These are phyloP conservation scores for Punica granatum DNA, from an alignment of 345 rosid species.

Conservation along the genomic window DNA sequence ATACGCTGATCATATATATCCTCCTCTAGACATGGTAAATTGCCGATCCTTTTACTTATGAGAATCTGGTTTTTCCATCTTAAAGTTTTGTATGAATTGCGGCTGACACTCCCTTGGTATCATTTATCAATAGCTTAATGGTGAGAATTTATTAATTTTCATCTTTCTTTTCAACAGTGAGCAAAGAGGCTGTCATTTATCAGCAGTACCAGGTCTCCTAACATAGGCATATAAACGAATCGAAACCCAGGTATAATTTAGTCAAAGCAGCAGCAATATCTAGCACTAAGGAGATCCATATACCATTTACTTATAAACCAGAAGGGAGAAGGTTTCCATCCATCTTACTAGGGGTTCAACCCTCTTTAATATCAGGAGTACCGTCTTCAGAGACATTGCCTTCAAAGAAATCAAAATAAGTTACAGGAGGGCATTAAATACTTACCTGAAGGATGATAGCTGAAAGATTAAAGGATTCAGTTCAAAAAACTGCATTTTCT, in stretches of 20 bases:
- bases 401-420: neutral
- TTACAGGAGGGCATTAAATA: slow-evolving; percentile 6
- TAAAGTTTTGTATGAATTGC: neutral
- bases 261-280: neutral
- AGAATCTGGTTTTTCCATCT: neutral
- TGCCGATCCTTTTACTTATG: neutral
- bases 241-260: neutral
- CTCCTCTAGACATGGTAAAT: neutral
- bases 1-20: neutral
- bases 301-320: neutral
- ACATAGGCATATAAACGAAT: neutral
- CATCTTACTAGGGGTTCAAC: neutral
- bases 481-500: slow-evolving; percentile 34
- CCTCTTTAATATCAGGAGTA: neutral
- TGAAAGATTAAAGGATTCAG: slow-evolving; percentile 55
- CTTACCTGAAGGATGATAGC: slow-evolving; percentile 59
- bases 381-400: neutral
- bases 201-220: neutral
- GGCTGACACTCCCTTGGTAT: neutral
- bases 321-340: neutral
- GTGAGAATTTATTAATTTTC: neutral
- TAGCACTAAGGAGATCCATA: neutral
- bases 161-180: neutral
- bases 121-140: neutral
- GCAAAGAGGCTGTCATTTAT: neutral